Conservation (phyloP, 768 basidiomycete genomes). For the Asterophora parasitica region DNA sequence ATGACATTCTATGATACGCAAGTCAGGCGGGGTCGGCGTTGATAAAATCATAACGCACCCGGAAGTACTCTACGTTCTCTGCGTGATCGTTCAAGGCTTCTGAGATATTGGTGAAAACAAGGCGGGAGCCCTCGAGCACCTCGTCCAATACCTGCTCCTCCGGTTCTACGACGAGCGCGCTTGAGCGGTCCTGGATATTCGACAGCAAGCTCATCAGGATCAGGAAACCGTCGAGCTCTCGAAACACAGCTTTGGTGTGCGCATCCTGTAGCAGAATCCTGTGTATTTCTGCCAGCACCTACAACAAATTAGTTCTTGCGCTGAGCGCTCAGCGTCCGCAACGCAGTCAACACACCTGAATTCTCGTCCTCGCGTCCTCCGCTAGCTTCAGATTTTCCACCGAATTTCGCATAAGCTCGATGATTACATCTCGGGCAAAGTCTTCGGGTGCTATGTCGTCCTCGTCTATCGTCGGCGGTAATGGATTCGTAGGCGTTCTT, state of each 20-base stretch:
- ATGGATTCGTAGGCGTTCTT: conserved; percentile 19
- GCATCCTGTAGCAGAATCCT: conserved; percentile 62
- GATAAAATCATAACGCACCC: conserved; percentile 38
- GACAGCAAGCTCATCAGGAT: conserved; percentile 70
- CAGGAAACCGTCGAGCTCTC: conserved; percentile 79
- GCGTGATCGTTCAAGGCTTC: conserved; percentile 56
- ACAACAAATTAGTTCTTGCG: neutral
- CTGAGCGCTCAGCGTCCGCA: neutral
- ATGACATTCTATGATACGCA: conserved; percentile 40
- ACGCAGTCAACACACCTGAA: conserved; percentile 42
- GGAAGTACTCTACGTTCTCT: conserved; percentile 59
- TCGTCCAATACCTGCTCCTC: conserved; percentile 34
- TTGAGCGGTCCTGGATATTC: conserved; percentile 37
- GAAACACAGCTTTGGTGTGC: conserved; percentile 67
- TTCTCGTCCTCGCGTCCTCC: conserved; percentile 38
- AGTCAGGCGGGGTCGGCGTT: neutral
- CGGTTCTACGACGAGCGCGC: conserved; percentile 29
- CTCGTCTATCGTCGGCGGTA: conserved; percentile 26
- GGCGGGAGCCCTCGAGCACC: conserved; percentile 48
- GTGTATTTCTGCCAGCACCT: conserved; percentile 67
- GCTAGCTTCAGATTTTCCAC: conserved; percentile 67
- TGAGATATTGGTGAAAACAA: conserved; percentile 60
- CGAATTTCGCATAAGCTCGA: conserved; percentile 64
- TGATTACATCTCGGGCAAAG: conserved; percentile 67
- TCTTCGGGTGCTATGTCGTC: conserved; percentile 56